A percentile compares a stretch with the other conserved stretches of the same genome.
Conservation (phyloP, 305 asterid genomes). For the Lippia alba region DNA sequence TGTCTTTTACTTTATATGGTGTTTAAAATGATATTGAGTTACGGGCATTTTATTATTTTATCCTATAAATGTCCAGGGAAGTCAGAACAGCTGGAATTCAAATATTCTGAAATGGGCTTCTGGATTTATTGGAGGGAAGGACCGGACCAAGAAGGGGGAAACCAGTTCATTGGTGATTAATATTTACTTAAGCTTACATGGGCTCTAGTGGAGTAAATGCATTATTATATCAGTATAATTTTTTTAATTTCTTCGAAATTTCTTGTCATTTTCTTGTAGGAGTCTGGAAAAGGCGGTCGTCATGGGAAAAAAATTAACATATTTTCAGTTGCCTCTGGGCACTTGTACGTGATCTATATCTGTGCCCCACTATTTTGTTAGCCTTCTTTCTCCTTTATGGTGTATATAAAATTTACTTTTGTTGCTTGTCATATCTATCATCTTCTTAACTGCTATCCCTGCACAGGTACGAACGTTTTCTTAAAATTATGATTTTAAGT, state of each 20-base stretch:
- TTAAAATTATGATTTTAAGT: constrained; percentile 92
- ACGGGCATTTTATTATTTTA: constrained; percentile 17
- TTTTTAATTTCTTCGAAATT: constrained; percentile 28
- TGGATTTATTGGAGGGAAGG: constrained; percentile 84
- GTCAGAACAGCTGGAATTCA: constrained; percentile 82
- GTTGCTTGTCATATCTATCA: constrained; percentile 27
- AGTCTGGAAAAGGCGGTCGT: constrained; percentile 63
- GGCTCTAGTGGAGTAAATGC: constrained; percentile 9
- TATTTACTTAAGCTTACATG: constrained; percentile 26
- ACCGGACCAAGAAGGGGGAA: constrained; percentile 66
- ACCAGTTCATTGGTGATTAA: constrained; percentile 63
- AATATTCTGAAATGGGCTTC: constrained; percentile 98
- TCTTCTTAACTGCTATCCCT: constrained; percentile 34
- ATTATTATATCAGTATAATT: constrained; percentile 19
- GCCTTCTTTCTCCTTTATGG: background rate
- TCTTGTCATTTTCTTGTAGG: constrained; percentile 53
- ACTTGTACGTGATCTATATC: constrained; percentile 69
- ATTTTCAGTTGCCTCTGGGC: constrained; percentile 98
- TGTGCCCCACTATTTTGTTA: background rate
- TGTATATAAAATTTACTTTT: constrained; percentile 7
- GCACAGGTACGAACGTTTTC: constrained; percentile 94
- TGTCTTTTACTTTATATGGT: constrained; percentile 21
- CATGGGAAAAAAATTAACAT: constrained; percentile 85
- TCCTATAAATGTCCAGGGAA: constrained; percentile 53
- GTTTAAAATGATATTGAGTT: constrained; percentile 17